These are phyloP conservation scores for Endogone sp. DNA, from an alignment of 192 early-diverging fungal species.

Conservation along the genomic window DNA sequence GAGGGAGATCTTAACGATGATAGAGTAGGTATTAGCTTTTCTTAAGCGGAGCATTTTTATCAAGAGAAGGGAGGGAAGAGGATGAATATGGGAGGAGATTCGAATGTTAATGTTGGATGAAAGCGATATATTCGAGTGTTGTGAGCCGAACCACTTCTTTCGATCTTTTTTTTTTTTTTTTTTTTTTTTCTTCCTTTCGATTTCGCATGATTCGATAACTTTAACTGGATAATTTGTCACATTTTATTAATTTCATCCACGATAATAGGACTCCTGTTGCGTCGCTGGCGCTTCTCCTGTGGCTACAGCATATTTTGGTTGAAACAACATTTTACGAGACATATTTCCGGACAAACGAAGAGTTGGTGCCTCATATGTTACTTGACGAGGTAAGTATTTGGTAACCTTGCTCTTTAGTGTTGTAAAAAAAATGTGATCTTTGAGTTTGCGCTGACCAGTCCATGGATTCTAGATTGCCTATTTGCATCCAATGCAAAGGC, in stretches of 20 bases:
- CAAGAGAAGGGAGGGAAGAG: neutral
- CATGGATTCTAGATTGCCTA: constrained; percentile 45
- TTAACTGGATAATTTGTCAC: no score
- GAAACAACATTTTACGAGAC: constrained; percentile 67
- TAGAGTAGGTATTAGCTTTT: constrained; percentile 31
- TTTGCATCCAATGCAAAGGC: constrained; percentile 63
- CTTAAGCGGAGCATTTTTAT: constrained; percentile 4
- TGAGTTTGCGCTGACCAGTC: no score
- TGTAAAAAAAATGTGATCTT: neutral
- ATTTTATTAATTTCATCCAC: neutral
- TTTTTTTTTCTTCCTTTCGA: constrained; percentile 1
- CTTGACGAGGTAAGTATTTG: constrained; percentile 56
- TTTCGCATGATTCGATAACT: neutral
- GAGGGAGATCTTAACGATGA: constrained; percentile 31
- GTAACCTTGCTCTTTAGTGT: neutral
- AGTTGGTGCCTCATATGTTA: constrained; percentile 54
- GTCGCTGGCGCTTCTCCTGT: constrained; percentile 53
- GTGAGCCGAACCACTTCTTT: neutral
- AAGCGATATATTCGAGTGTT: neutral
- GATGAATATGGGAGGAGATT: neutral
- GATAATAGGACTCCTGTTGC: constrained; percentile 48
- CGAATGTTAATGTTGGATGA: neutral
- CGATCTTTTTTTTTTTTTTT: constrained; percentile 1
- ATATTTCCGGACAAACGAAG: constrained; percentile 61
- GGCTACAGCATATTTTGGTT: constrained; percentile 59